These are phyloP conservation scores for Paspalum notatum DNA, from an alignment of 176 grass and related monocot species.

Conservation along the genomic window DNA sequence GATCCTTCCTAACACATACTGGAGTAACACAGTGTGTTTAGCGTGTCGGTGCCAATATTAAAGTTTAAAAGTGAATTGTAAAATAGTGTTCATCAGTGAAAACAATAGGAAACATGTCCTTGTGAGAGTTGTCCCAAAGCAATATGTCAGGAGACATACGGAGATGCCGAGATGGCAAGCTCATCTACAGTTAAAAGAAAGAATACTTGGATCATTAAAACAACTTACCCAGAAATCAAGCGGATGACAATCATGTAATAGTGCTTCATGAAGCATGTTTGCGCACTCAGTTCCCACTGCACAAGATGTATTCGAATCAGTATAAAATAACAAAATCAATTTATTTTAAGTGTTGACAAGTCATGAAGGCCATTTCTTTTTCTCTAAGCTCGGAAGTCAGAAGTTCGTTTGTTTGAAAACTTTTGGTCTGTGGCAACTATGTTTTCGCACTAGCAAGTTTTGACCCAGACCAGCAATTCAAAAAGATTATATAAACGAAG, in stretches of 20 bases:
- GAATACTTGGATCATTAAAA: not conserved
- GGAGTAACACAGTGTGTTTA: not conserved
- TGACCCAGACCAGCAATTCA: constrained; percentile 20
- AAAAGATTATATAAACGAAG: not conserved
- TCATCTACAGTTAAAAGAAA: not conserved
- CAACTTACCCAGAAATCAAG: constrained; percentile 80
- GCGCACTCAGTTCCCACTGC: constrained; percentile 90
- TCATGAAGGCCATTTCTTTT: not conserved
- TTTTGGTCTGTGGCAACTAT: constrained; percentile 3
- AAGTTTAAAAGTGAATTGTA: too few relatives aligned
- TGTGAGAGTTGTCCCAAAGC: not conserved
- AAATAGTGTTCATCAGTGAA: too few relatives aligned
- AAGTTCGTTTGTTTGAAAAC: not conserved
- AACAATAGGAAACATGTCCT: not conserved
- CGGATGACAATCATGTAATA: constrained; percentile 81
- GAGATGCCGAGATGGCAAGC: not conserved
- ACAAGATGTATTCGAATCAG: constrained; percentile 25
- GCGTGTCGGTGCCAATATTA: too few relatives aligned
- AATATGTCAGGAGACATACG: not conserved
- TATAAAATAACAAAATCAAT: constrained; percentile 20
- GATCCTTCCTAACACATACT: not conserved
- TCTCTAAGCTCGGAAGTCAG: not conserved
- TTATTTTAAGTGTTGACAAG: constrained; percentile 3
- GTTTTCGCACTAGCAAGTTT: constrained; percentile 29
- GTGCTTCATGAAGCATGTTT: constrained; percentile 93